phyloP scores from a whole-genome alignment of 345 rosid species.

The Lepidium didymum region DNA sequence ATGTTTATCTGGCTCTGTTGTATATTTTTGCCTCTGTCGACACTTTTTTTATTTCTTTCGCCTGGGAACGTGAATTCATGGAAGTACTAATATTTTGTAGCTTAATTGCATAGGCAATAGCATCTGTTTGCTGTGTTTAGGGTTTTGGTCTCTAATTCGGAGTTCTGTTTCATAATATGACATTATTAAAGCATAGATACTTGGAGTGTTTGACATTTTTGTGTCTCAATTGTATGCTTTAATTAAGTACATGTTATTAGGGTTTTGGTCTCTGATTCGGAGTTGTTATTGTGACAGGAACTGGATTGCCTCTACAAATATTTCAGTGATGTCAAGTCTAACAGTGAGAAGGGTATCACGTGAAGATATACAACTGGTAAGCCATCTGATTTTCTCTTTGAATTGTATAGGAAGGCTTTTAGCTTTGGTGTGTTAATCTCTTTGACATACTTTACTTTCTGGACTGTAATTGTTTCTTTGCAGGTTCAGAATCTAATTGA shows the following conservation, averaged over 20 bases:
- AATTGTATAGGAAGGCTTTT: neutral
- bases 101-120: too few relatives aligned
- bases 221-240: neutral
- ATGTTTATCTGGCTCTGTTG: neutral
- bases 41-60: too few relatives aligned
- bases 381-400: neutral
- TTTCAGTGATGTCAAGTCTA: neutral
- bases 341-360: conserved; percentile 4
- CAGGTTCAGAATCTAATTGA: conserved; percentile 92
- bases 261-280: too few relatives aligned
- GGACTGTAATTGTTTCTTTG: neutral
- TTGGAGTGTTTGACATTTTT: neutral
- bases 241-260: neutral
- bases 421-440: neutral
- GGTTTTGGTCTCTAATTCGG: neutral
- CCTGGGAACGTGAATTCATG: too few relatives aligned
- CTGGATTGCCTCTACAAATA: neutral
- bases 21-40: too few relatives aligned
- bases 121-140: neutral
- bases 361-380: conserved; percentile 50
- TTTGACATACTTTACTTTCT: neutral
- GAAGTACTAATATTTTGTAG: too few relatives aligned
- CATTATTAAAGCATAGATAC: too few relatives aligned
- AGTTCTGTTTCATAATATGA: too few relatives aligned
- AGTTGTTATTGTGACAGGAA: neutral